A percentile compares a stretch with the other conserved stretches of the same genome.
phyloP scores from a whole-genome alignment of 305 asterid genomes.

The Fraxinus xanthoxyloides region DNA sequence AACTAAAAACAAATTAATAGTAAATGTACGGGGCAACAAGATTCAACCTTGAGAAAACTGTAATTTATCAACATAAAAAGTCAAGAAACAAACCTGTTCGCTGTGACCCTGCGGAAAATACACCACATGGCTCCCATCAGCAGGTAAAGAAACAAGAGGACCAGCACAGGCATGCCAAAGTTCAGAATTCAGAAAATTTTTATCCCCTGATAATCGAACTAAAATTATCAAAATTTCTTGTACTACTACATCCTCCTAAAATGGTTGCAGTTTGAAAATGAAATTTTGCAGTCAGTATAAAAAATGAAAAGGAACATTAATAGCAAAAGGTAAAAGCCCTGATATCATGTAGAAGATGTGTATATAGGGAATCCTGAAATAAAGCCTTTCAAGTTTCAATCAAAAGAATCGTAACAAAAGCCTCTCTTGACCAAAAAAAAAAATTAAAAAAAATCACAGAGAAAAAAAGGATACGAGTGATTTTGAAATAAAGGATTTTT shows the following conservation, averaged over 20 bases:
- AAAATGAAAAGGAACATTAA: not conserved
- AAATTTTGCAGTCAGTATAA: not conserved
- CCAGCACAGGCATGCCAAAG: constrained; percentile 98
- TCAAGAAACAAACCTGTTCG: constrained; percentile 55
- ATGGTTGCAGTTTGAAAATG: not conserved
- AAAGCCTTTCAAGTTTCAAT: not conserved
- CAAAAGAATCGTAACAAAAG: not conserved
- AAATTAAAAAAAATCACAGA: not conserved
- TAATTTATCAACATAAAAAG: not conserved
- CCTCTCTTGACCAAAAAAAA: not conserved
- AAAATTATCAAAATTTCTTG: constrained; percentile 11
- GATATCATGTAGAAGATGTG: not conserved
- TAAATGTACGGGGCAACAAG: not conserved
- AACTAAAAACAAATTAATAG: not conserved
- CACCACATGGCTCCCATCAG: constrained; percentile 71
- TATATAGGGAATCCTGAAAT: not conserved
- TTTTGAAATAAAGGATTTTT: not conserved
- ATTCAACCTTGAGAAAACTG: not conserved
- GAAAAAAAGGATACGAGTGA: not conserved
- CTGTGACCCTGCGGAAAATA: constrained; percentile 88
- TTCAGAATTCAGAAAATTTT: constrained; percentile 60
- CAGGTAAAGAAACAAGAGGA: constrained; percentile 79
- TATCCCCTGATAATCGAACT: constrained; percentile 46
- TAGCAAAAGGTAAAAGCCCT: constrained; percentile 4
- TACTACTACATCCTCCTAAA: not conserved